Evolutionary conservation across 2,329 filamentous ascomycete genomes (phyloP).

Genomic region (Botrytis fabae): DNA sequence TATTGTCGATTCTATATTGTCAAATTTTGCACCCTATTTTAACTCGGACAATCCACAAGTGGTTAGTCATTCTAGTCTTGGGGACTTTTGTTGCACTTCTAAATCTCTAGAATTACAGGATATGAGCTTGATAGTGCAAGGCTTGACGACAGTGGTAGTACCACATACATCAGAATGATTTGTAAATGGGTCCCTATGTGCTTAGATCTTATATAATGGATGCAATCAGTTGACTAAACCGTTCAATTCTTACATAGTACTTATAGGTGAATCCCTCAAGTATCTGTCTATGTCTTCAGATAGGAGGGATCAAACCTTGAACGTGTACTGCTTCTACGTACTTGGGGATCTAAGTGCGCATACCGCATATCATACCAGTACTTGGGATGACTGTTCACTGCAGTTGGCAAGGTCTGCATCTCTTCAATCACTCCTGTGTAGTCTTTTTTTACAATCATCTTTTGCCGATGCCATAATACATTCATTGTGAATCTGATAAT

Average conservation of each 20-base stretch:
- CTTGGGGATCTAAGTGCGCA: not conserved
- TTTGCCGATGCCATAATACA: not conserved
- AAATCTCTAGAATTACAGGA: not conserved
- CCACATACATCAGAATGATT: not conserved
- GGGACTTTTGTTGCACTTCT: not conserved
- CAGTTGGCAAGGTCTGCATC: not conserved
- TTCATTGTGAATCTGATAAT: not conserved
- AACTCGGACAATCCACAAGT: not conserved
- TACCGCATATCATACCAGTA: not conserved
- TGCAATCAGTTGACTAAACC: not conserved
- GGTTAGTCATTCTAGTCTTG: not conserved
- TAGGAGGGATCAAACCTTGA: not conserved
- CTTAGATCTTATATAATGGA: not conserved
- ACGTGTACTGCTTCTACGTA: not conserved
- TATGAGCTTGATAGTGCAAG: not conserved
- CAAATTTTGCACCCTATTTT: not conserved
- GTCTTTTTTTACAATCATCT: not conserved
- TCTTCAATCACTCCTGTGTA: not conserved
- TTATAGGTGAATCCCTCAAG: not conserved
- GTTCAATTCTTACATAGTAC: not conserved
- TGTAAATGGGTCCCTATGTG: not conserved
- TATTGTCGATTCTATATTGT: not conserved
- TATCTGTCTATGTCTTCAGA: not conserved
- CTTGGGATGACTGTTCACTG: not conserved
- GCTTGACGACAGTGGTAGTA: not conserved